Conservation (phyloP, 371 early-diverging fungal species). For the Zancudomyces culisetae region DNA sequence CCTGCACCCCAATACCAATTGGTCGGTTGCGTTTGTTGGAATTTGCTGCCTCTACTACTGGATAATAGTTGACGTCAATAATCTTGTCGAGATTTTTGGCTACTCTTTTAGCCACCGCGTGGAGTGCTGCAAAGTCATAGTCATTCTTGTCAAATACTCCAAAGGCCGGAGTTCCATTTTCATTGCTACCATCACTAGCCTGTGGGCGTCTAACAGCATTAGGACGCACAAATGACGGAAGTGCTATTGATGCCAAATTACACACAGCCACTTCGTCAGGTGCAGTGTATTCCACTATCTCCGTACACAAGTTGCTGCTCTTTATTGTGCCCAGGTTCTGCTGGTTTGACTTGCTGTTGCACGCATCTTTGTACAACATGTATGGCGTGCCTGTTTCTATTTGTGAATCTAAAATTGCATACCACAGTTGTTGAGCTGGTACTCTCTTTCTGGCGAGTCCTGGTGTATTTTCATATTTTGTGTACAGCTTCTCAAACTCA, state of each 20-base stretch:
- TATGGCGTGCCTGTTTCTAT: constrained; percentile 99
- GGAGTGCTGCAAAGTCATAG: constrained; percentile 22
- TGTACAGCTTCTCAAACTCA: constrained; percentile 81
- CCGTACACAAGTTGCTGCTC: constrained; percentile 62
- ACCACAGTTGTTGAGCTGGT: constrained; percentile 98
- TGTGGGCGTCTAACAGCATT: background rate
- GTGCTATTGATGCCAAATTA: constrained; percentile 93
- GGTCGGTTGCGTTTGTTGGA: constrained; percentile 96
- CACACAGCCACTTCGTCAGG: constrained; percentile 98
- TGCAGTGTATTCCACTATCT: constrained; percentile 92
- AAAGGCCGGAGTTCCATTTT: background rate
- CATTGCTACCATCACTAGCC: background rate
- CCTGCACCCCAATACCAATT: constrained; percentile 97
- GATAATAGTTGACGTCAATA: constrained; percentile 96
- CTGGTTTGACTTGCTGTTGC: constrained; percentile 96
- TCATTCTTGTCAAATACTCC: constrained; percentile 4
- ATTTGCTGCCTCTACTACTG: constrained; percentile 69
- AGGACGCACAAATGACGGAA: constrained; percentile 78
- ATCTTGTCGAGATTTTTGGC: constrained; percentile 90
- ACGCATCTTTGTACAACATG: constrained; percentile 98
- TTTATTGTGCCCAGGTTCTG: constrained; percentile 95
- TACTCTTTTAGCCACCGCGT: constrained; percentile 59
- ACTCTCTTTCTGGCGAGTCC: constrained; percentile 72
- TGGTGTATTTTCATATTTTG: constrained; percentile 62
- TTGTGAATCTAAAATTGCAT: constrained; percentile 92